Evolutionary conservation across 164 flowering plant genomes (phyloP).

Genomic region (Chimonanthus praecox): DNA sequence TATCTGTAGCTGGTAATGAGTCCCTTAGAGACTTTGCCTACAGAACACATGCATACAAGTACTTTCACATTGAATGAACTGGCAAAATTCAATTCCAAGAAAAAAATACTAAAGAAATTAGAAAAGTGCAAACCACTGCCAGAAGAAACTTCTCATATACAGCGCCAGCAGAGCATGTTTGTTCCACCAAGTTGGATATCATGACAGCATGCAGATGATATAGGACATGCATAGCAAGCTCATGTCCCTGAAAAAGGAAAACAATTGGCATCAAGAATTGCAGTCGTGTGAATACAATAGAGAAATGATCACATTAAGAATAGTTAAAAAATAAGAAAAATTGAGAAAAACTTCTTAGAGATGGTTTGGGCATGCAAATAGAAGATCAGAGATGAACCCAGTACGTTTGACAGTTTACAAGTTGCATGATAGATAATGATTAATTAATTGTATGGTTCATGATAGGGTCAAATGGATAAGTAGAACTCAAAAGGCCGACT

Average conservation of each 20-base stretch:
- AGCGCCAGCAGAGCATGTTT: conserved; percentile 38
- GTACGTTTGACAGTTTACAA: too few relatives aligned
- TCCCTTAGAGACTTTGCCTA: conserved; percentile 79
- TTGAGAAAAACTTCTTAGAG: too few relatives aligned
- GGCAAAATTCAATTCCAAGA: background rate
- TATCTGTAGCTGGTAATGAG: conserved; percentile 86
- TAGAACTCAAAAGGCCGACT: too few relatives aligned
- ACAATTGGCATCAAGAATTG: background rate
- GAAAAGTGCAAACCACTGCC: conserved; percentile 51
- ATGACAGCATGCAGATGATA: conserved; percentile 60
- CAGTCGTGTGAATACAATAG: background rate
- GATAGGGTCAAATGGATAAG: too few relatives aligned
- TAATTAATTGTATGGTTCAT: too few relatives aligned
- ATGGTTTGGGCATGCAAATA: too few relatives aligned
- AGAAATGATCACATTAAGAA: background rate
- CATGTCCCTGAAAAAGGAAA: conserved; percentile 70
- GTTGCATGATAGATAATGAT: too few relatives aligned
- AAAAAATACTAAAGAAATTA: background rate
- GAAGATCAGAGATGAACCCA: too few relatives aligned
- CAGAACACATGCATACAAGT: conserved; percentile 11
- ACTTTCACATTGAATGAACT: background rate
- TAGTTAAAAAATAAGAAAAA: too few relatives aligned
- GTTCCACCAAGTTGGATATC: conserved; percentile 29
- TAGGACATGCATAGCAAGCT: conserved; percentile 74
- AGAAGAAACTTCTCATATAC: conserved; percentile 77